phyloP scores from a whole-genome alignment of 441 rosid species.

The Erodium texanum region DNA sequence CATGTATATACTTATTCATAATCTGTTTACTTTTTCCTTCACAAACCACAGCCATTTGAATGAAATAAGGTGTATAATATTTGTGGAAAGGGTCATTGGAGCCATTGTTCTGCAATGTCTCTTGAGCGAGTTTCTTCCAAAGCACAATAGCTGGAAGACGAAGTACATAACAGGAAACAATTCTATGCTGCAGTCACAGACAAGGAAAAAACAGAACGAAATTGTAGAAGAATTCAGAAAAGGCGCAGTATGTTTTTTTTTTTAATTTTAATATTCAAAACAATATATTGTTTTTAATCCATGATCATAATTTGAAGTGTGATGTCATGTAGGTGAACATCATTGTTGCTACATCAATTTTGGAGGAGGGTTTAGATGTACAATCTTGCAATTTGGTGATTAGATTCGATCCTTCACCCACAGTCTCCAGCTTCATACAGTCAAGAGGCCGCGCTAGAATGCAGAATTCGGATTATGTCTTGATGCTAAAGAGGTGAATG shows the following conservation, averaged over 20 bases:
- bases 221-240: slow-evolving; percentile 75
- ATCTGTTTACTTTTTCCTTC: background rate
- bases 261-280: background rate
- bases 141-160: slow-evolving; percentile 49
- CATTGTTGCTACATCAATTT: slow-evolving; percentile 79
- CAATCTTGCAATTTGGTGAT: slow-evolving; percentile 83
- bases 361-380: slow-evolving; percentile 93
- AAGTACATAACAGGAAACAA: slow-evolving; percentile 67
- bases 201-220: slow-evolving; percentile 61
- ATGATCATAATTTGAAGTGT: slow-evolving; percentile 11
- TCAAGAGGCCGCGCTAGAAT: slow-evolving; percentile 93
- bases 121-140: slow-evolving; percentile 50
- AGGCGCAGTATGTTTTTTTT: slow-evolving; percentile 50
- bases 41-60: slow-evolving; percentile 34
- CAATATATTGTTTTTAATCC: background rate
- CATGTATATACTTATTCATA: background rate
- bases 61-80: slow-evolving; percentile 72
- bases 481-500: slow-evolving; percentile 60
- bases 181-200: slow-evolving; percentile 47
- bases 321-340: slow-evolving; percentile 56
- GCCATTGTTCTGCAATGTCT: slow-evolving; percentile 53
- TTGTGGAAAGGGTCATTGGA: slow-evolving; percentile 78
- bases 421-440: slow-evolving; percentile 84
- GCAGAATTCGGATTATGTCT: slow-evolving; percentile 69
- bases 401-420: slow-evolving; percentile 71